Conservation (phyloP, 1,284 basidiomycete species). For the Cryptococcus sp. region DNA sequence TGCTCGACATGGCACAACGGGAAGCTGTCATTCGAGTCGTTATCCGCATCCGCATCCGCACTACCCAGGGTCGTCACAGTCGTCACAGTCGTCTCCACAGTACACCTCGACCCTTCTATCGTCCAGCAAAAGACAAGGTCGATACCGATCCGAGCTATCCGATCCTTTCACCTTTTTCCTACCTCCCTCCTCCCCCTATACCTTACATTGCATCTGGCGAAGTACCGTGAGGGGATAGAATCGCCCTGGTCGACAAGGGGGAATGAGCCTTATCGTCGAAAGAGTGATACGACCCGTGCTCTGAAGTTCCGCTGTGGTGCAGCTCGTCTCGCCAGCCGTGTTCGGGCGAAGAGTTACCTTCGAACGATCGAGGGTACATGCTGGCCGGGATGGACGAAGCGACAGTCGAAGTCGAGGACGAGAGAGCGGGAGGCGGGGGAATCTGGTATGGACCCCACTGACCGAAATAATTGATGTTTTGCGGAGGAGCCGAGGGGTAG, state of each 20-base stretch:
- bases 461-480: conserved; percentile 16
- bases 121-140: too few species aligned
- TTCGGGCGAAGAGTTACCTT: background rate
- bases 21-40: background rate
- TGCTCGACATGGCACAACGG: background rate
- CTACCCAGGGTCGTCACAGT: too few species aligned
- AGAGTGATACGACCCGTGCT: conserved; percentile 1
- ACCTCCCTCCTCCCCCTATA: too few species aligned
- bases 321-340: conserved; percentile 2
- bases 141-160: too few species aligned
- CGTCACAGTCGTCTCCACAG: too few species aligned
- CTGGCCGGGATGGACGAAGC: background rate
- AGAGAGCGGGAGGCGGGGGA: conserved; percentile 6
- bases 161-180: too few species aligned
- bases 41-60: too few species aligned
- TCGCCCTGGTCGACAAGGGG: background rate
- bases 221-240: background rate
- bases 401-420: background rate
- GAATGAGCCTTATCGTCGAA: background rate
- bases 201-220: background rate
- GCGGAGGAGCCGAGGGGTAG: conserved; percentile 11
- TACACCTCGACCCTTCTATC: too few species aligned
- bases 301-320: background rate
- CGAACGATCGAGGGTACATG: background rate
- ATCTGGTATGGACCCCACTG: conserved; percentile 19